Evolutionary conservation across 768 basidiomycete species (phyloP), one percentile per base, ranked within the genome.

Genomic region (Suillus paluster): DNA sequence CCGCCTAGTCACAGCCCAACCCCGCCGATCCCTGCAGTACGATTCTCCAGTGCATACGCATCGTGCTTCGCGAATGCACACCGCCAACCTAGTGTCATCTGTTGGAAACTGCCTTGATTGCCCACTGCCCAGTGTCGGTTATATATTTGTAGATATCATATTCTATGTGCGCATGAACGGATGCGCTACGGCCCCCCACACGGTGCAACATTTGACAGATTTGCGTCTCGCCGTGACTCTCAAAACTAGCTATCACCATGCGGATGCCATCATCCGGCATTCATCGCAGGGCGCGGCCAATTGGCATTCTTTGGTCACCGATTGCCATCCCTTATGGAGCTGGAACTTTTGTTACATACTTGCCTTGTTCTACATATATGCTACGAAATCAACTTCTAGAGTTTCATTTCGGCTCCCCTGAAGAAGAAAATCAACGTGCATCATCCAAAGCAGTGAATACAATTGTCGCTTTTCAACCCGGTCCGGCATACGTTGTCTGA

Each of bases 71-170:
- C 54, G n/a, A 33, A n/a, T 23, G 1, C 45, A 50, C 30, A 33
- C 21, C 34, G 45, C 12, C 53, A 41, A 30, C 63, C 60, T n/a
- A 63, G 63, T 8, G 10, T 61, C 17, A 61, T 61, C 21, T 53
- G 15, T 15, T 64, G 63, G 60, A 61, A 61, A 39, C 39, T 33
- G 27, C 12, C 27, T 21, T 53, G 41, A 53, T 8, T 54, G 5
- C 11, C 11, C 4, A 30, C 46, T 25, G 53, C 10, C 25, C 27
- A 30, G 17, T 17, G 10, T 49, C 19, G 25, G 27, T 17, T 1
- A 50, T 11, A 7, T 30, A 30, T 19, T 30, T 30, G 49, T 50
- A 50, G 17, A 50, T 50, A 49, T 27, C 23, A 27, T 49, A 3
- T 21, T 44, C n/a, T 21, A 48, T 15, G 23, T 8, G 27, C 10